phyloP scores from a whole-genome alignment of 1,284 basidiomycete genomes.

The Papiliotrema terrestris region DNA sequence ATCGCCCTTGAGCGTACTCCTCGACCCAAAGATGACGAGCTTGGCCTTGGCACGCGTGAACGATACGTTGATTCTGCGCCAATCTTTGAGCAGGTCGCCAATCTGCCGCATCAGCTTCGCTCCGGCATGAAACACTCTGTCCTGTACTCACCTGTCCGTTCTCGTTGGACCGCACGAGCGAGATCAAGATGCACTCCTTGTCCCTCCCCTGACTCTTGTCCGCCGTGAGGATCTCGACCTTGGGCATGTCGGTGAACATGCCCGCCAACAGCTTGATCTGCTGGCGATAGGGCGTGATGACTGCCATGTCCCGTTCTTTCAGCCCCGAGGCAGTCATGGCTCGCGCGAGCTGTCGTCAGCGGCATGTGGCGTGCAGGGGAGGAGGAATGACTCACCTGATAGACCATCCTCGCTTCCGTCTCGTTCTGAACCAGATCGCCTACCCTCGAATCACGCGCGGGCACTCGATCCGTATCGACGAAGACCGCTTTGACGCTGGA shows the following conservation, averaged over 20 bases:
- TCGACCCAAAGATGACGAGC: constrained; percentile 82
- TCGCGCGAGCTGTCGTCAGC: constrained; percentile 57
- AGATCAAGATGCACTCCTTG: constrained; percentile 91
- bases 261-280: constrained; percentile 81
- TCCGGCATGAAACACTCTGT: background rate
- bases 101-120: constrained; percentile 53
- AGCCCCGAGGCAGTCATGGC: constrained; percentile 67
- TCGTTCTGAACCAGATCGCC: constrained; percentile 87
- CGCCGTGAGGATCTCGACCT: constrained; percentile 86
- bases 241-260: constrained; percentile 49
- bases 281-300: constrained; percentile 90
- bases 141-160: constrained; percentile 58
- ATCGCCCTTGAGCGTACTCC: constrained; percentile 63
- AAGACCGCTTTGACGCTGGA: constrained; percentile 78
- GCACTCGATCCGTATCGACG: constrained; percentile 81
- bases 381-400: constrained; percentile 44
- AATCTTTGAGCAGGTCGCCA: constrained; percentile 90
- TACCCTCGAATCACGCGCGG: constrained; percentile 72
- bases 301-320: constrained; percentile 66
- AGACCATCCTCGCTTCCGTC: constrained; percentile 62
- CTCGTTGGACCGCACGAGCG: constrained; percentile 84
- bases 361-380: background rate
- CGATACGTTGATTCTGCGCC: constrained; percentile 92
- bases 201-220: constrained; percentile 95
- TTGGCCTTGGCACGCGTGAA: constrained; percentile 90